phyloP scores from a whole-genome alignment of 164 flowering plant genomes.

The Umbellularia californica region DNA sequence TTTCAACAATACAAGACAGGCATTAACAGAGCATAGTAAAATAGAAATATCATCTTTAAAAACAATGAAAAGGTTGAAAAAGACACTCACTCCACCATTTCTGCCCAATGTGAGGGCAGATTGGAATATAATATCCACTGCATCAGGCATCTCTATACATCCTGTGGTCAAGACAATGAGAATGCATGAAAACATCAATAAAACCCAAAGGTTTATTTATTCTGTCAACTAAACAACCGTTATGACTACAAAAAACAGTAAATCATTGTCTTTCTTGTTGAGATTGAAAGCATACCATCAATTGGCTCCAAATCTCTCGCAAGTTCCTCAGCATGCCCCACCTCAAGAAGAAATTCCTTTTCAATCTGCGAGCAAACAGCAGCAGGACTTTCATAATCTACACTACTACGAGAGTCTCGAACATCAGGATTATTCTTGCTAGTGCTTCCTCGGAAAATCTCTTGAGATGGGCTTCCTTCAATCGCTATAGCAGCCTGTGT shows the following conservation, averaged over 20 bases:
- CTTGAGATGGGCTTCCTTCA: constrained; percentile 74
- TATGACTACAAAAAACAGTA: not conserved
- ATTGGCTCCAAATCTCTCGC: constrained; percentile 58
- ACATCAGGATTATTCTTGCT: constrained; percentile 35
- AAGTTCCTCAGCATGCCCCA: constrained; percentile 86
- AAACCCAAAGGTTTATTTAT: not conserved
- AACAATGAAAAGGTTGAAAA: not conserved
- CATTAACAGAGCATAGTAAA: too few species aligned
- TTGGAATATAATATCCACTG: constrained; percentile 89
- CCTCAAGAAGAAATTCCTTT: constrained; percentile 74
- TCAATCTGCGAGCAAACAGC: constrained; percentile 63
- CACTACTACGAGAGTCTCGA: constrained; percentile 31
- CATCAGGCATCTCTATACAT: constrained; percentile 83
- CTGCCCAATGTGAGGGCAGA: constrained; percentile 81
- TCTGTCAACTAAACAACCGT: not conserved
- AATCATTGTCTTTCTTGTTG: not conserved
- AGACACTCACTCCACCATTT: constrained; percentile 77
- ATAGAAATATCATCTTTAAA: not conserved
- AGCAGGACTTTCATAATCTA: constrained; percentile 33
- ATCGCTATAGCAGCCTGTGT: constrained; percentile 81
- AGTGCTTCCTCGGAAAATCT: constrained; percentile 33
- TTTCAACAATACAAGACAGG: too few species aligned
- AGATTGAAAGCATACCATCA: constrained; percentile 39
- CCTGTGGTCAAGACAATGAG: constrained; percentile 37
- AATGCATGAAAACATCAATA: not conserved